phyloP scores from a whole-genome alignment of 371 early-diverging fungal genomes.

The Chytridium lagenaria region DNA sequence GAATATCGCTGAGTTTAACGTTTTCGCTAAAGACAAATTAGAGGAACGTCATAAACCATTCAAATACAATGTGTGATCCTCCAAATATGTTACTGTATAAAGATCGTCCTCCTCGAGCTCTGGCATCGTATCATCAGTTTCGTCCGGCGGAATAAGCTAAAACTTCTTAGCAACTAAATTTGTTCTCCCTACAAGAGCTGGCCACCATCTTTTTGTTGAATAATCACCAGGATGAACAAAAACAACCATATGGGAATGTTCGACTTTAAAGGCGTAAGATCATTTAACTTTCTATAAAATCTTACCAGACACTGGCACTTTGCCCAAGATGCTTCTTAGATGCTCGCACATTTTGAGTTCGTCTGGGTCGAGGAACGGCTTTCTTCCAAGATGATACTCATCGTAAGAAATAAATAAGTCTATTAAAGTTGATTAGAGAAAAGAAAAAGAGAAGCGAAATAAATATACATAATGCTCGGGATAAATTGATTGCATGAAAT shows the following conservation, averaged over 20 bases:
- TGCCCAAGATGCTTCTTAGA: slow-evolving; percentile 24
- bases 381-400: neutral
- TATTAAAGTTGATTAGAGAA: slow-evolving; percentile 4
- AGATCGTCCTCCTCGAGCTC: slow-evolving; percentile 10
- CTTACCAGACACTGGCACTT: slow-evolving; percentile 14
- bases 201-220: slow-evolving; percentile 43
- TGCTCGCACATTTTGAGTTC: slow-evolving; percentile 20
- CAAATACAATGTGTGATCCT: slow-evolving; percentile 31
- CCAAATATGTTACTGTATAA: slow-evolving; percentile 37
- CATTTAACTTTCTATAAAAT: neutral
- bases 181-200: slow-evolving; percentile 39
- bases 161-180: neutral
- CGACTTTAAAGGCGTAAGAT: slow-evolving; percentile 19
- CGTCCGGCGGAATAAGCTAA: slow-evolving; percentile 39
- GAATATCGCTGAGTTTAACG: slow-evolving; percentile 32
- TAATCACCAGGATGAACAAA: slow-evolving; percentile 43
- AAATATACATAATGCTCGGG: too few relatives aligned
- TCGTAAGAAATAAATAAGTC: neutral
- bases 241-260: slow-evolving; percentile 29
- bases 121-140: slow-evolving; percentile 42
- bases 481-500: too few relatives aligned
- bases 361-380: slow-evolving; percentile 8
- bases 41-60: neutral
- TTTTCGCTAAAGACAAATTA: slow-evolving; percentile 22
- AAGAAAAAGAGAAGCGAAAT: too few relatives aligned